Percentiles rank a stretch among this genome's conserved stretches.
phyloP scores from a whole-genome alignment of 1,284 basidiomycete genomes.

The Microbotryum saponariae region DNA sequence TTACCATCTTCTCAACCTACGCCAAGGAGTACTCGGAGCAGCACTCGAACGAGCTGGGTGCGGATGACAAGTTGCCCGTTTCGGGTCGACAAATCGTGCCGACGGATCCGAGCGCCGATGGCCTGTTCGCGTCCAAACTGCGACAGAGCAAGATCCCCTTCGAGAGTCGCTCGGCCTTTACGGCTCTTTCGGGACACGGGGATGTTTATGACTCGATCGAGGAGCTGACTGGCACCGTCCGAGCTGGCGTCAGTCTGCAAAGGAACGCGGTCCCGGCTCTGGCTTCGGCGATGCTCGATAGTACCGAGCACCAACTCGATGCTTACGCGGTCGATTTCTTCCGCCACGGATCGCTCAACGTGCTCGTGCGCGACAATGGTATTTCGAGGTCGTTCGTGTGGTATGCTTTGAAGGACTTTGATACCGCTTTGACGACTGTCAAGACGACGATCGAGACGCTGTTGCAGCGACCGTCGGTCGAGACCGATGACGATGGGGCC shows the following conservation, averaged over 20 bases:
- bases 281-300: conserved; percentile 41
- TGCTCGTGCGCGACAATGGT: conserved; percentile 39
- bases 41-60: conserved; percentile 42
- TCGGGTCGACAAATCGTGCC: conserved; percentile 16
- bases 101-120: conserved; percentile 38
- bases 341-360: conserved; percentile 52
- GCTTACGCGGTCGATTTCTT: conserved; percentile 62
- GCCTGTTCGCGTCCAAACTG: conserved; percentile 42
- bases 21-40: conserved; percentile 49
- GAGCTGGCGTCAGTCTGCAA: conserved; percentile 52
- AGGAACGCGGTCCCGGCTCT: conserved; percentile 55
- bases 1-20: conserved; percentile 52
- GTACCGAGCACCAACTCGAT: conserved; percentile 47
- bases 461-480: conserved; percentile 34
- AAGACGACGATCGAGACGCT: conserved; percentile 48
- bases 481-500: conserved; percentile 36
- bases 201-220: conserved; percentile 50
- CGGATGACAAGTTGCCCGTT: conserved; percentile 49
- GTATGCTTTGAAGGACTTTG: conserved; percentile 51
- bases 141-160: conserved; percentile 42
- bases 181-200: conserved; percentile 56
- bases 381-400: conserved; percentile 51
- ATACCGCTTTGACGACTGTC: conserved; percentile 49
- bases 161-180: conserved; percentile 52
- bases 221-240: conserved; percentile 51